phyloP scores from a whole-genome alignment of 345 rosid genomes.

The Cardamine chenopodiifolia region DNA sequence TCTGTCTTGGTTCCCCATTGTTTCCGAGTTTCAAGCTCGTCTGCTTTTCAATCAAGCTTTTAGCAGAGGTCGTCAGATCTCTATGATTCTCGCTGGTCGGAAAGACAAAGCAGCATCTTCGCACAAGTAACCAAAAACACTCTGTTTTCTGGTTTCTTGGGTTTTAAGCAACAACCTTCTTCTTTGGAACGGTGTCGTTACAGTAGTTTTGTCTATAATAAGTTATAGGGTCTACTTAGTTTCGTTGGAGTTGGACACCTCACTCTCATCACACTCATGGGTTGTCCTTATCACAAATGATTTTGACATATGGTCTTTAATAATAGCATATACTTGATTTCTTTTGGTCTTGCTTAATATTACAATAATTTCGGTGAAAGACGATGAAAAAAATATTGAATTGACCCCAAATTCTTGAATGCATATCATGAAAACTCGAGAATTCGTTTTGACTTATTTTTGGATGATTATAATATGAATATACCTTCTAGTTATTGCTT shows the following conservation, averaged over 20 bases:
- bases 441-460: slow-evolving; percentile 29
- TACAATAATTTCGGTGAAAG: slow-evolving; percentile 22
- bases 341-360: not conserved
- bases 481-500: slow-evolving; percentile 12
- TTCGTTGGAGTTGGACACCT: slow-evolving; percentile 33
- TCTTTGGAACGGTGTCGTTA: not conserved
- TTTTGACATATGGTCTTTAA: slow-evolving; percentile 35
- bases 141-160: slow-evolving; percentile 11
- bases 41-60: slow-evolving; percentile 93
- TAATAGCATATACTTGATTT: slow-evolving; percentile 26
- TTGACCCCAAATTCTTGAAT: slow-evolving; percentile 30
- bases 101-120: slow-evolving; percentile 51
- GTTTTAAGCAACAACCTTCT: not conserved
- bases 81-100: slow-evolving; percentile 81
- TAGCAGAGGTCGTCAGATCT: slow-evolving; percentile 90
- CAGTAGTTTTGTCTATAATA: slow-evolving; percentile 15
- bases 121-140: slow-evolving; percentile 22
- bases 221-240: not conserved
- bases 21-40: slow-evolving; percentile 82
- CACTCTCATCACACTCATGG: slow-evolving; percentile 28
- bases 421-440: slow-evolving; percentile 27
- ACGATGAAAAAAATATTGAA: not conserved
- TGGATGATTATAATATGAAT: slow-evolving; percentile 12
- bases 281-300: slow-evolving; percentile 37
- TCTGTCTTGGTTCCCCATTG: slow-evolving; percentile 84